Evolutionary conservation across 257 asterid genomes (phyloP), one percentile per base, ranked within the genome.

Genomic region (Cordia subcordata): DNA sequence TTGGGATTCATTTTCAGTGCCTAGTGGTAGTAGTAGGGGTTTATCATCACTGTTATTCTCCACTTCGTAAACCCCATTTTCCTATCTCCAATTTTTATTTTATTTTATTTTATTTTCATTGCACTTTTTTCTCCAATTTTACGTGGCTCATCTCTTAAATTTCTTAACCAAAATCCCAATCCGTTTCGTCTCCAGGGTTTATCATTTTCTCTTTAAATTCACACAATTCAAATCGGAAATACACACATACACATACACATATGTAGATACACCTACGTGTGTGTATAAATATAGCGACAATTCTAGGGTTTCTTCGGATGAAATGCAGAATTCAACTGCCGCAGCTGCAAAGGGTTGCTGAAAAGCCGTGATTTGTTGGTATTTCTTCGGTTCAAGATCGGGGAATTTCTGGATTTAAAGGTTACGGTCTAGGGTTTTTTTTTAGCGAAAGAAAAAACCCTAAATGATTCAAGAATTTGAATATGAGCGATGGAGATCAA

Each of bases 401-500:
- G 33, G n/a, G 32, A 22, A 21, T 56, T 62, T 65, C 14, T 55
- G 45, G 72, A 49, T 66, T 32, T 67, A 23, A 55, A 55, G 56
- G 47, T 49, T 45, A 37, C 79, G 79, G 75, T 39, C n/a, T 27
- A 27, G 35, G 35, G 35, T 27, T 66, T 65, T 47, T 58, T 71
- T 62, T 68, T 64, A 42, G 3, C 15, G 14, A 64, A 53, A 1
- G 8, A 65, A 58, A 52, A 51, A 22, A 35, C 70, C 78, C 63
- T 80, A 78, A 81, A 77, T 86, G 86, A 68, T 87, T 82, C 81
- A 66, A 58, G 83, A 74, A 71, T 77, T 79, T 79, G 95, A 87
- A 91, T 76, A 91, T 91, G 96, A 85, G 72, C 83, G 76, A 81
- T 91, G 96, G 95, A 74, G 84, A 83, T 72, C 78, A 79, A 72